A percentile compares a stretch with the other conserved stretches of the same genome.
Evolutionary conservation across 164 flowering plant genomes (phyloP).

Genomic region (Vitis amurensis): DNA sequence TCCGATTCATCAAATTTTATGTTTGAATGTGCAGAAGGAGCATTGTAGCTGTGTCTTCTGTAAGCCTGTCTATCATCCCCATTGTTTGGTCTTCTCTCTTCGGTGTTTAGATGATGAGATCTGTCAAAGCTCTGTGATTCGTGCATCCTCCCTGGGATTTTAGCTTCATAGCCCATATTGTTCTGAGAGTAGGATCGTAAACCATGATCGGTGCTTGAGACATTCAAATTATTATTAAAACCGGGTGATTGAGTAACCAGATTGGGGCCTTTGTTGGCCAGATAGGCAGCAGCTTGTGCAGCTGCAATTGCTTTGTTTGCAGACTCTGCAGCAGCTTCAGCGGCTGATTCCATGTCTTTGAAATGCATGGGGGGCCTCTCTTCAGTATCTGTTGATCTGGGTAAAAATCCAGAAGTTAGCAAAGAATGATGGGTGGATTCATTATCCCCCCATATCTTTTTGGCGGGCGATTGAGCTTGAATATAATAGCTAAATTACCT

Average conservation of each 20-base stretch:
- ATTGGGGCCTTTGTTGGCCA: conserved; percentile 47
- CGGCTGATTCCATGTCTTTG: conserved; percentile 71
- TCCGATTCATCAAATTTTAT: conserved; percentile 86
- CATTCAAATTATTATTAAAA: conserved; percentile 12
- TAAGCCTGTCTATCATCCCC: conserved; percentile 19
- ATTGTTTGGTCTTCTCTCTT: conserved; percentile 17
- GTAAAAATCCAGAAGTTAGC: not conserved
- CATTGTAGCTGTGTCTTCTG: conserved; percentile 70
- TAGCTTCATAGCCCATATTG: conserved; percentile 13
- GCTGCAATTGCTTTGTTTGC: conserved; percentile 86
- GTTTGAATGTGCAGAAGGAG: conserved; percentile 41
- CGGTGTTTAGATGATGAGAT: conserved; percentile 25
- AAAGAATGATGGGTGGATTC: not conserved
- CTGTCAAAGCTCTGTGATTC: conserved; percentile 29
- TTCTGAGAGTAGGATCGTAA: conserved; percentile 8
- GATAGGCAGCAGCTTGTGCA: conserved; percentile 78
- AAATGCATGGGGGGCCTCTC: conserved; percentile 29
- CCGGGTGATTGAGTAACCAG: conserved; percentile 16
- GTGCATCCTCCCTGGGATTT: conserved; percentile 15
- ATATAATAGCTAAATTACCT: conserved; percentile 30
- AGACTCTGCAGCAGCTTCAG: conserved; percentile 79
- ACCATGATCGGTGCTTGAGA: conserved; percentile 19
- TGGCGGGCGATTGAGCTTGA: not conserved
- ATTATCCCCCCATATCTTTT: not conserved
- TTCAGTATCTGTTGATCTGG: conserved; percentile 22